Base-by-base conservation (phyloP, 176 grass and related monocot genomes). In the Alloteropsis semialata region DNA sequence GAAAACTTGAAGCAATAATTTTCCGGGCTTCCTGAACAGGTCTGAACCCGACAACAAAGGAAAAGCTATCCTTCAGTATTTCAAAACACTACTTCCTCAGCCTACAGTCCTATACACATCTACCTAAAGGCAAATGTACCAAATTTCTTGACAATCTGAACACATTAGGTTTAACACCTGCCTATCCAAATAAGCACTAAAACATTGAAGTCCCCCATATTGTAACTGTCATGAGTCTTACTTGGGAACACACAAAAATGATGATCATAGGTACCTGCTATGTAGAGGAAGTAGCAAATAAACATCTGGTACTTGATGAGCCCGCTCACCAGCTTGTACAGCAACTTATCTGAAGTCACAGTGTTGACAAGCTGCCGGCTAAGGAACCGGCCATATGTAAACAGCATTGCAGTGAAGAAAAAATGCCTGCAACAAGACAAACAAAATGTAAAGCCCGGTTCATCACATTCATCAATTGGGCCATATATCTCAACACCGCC, bases 251-350 rank as follows among this genome's bases (percentile, higher is more conserved):
- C 33, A 61, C 27, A 27, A 41, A 21, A 67, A 14, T 50, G 17
- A 71, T 36, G 45, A 10, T 16, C 22, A 64, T 43, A 32, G 8
- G 78, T 85, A 97, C 94, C 94, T 85, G 94, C 90, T 85, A 97
- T 97, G 84, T 97, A 97, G n/a, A 97, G 84, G 67, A 97, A 97
- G 80, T 97, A 97, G 60, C 94, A 97, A 72, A 97, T 97, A 80
- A 97, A 89, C 94, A 97, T 97, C 68, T 97, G 94, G 74, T 97
- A 97, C 78, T 97, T 97, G 81, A 97, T 92, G 62, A 97, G 79
- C 48, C 69, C 75, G 41, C 89, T 89, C 59, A 97, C 94, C 50
- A 97, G 84, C 79, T 91, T 86, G 76, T 89, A 97, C 30, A 97
- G 73, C 45, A 97, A 83, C 84, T 91, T 93, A 79, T 97, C 94